Evolutionary conservation across 768 basidiomycete genomes (phyloP), one percentile per base, ranked within the genome.

Genomic region (Tylopilus cervinicoccineus): DNA sequence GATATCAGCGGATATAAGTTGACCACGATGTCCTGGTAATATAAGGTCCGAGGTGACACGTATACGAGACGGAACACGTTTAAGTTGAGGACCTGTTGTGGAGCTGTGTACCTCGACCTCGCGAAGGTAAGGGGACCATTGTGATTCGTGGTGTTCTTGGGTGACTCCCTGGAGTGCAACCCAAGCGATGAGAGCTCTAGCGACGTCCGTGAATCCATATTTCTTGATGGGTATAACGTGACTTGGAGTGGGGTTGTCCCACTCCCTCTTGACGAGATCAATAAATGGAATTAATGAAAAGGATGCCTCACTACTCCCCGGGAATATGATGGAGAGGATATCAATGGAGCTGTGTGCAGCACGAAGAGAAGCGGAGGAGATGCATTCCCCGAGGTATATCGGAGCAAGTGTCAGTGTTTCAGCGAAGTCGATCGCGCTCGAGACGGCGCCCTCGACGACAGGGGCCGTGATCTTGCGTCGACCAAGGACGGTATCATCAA

Each of bases 251-350:
- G 80, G 78, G 32, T 79, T 72, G 51, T 74, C 73, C 84, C 86
- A 86, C 69, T 93, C 89, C 32, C 84, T 73, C 44, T 80, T 79
- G n/a, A 92, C 87, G 27, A 93, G 80, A 27, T 74, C 76, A 46
- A 92, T 84, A 66, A 92, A 90, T 10, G 86, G 82, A 9, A 80
- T 83, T 7, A 93, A 71, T 2, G 88, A 89, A 65, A 91, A 91
- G 16, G 86, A 84, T 2, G 88, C 83, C 52, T 90, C 89, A 58
- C 81, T 83, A 58, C 80, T 82, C 5, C 84, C 83, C 3, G 84
- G 83, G 61, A 88, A 86, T 54, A 88, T 80, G 33, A 77, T 73
- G 10, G 83, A 78, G 33, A 90, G 77, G 38, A 83, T 75, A 58
- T 88, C 86, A 53, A 90, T 80, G 22, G 88, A 87, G 53, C 80